Base-by-base conservation (phyloP, 352 stramenopile genomes). In the Blastocystis sp. region DNA sequence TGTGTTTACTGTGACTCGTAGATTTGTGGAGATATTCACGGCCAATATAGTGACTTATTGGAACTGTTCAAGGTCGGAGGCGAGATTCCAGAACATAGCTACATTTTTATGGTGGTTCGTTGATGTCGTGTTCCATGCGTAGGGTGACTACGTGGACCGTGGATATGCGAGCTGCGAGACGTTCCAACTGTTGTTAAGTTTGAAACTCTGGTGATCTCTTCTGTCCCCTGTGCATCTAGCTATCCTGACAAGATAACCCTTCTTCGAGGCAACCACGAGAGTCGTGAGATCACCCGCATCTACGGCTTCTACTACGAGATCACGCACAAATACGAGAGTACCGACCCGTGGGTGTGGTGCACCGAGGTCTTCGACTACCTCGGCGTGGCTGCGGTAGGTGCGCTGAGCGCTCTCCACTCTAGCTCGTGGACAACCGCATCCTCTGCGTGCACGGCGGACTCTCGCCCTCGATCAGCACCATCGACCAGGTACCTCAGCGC, bases 281-380 rank as follows among this genome's bases (percentile, higher is more conserved):
- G 91, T 62, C 92, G 93, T 87, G 93, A 95, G 90, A 96, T 96
- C 91, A 96, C 93, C 50, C 92, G 95, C 69, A 93, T 96, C 43
- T 96, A 96, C 90, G 94, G 94, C 56, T 96, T 96, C 89, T 95
- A 95, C 87, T 93, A 94, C 70, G 94, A 96, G 90, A 98, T 95
- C 87, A 92, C 97, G 56, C 94, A 94, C 87, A 98, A 98, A 92
- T 98, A 98, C 91, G 95, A 95, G 80, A 97, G 97, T 90, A 94
- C 95, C 55, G 96, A 96, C 90, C 94, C 95, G n/a, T 98, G 95
- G 95, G 94, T 96, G 90, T 97, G 98, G 91, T 98, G 94, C 90
- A 96, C 95, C 43, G 94, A 98, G 90, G 95, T 97, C 89, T 98
- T 98, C 91, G 95, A 98, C 92, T 97, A 96, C 90, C 95, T 98